Evolutionary conservation across 345 rosid species (phyloP).

Genomic region (Populus pruinosa): DNA sequence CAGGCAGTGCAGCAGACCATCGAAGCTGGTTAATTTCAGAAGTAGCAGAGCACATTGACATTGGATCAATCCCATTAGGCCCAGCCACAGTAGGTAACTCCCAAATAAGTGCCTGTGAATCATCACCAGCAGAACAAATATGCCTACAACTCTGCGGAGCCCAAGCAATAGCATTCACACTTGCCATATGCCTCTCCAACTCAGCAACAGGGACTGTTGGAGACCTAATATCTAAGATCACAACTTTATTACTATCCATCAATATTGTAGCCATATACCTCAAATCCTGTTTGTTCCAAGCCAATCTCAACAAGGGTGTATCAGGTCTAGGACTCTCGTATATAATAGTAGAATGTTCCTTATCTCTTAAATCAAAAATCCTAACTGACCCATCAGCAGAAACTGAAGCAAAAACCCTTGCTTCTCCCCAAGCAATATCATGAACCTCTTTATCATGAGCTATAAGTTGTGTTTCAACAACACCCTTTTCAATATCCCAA

Average conservation of each 20-base stretch:
- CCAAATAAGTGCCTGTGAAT: conserved; percentile 80
- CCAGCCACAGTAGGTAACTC: conserved; percentile 92
- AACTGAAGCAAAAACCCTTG: conserved; percentile 70
- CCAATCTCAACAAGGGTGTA: conserved; percentile 64
- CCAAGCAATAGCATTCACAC: conserved; percentile 78
- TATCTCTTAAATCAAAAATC: conserved; percentile 70
- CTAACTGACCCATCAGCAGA: conserved; percentile 81
- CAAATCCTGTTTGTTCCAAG: conserved; percentile 83
- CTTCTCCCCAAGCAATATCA: conserved; percentile 84
- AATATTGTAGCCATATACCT: conserved; percentile 79
- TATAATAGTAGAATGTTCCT: conserved; percentile 73
- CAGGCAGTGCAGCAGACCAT: conserved; percentile 82
- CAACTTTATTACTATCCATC: conserved; percentile 81
- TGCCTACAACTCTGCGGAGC: conserved; percentile 80
- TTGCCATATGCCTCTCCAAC: conserved; percentile 62
- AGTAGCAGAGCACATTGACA: conserved; percentile 76
- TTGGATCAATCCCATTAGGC: conserved; percentile 88
- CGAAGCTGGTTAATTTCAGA: conserved; percentile 90
- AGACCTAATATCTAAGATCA: conserved; percentile 66
- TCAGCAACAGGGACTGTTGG: conserved; percentile 75
- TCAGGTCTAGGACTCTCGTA: conserved; percentile 81
- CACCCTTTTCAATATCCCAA: conserved; percentile 81
- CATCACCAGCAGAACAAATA: conserved; percentile 88
- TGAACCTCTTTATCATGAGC: conserved; percentile 85
- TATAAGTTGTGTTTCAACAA: conserved; percentile 83